Percentiles rank a stretch among this genome's conserved stretches.
These are phyloP conservation scores for Solanum rostratum DNA, from an alignment of 257 asterid genomes.

Conservation along the genomic window DNA sequence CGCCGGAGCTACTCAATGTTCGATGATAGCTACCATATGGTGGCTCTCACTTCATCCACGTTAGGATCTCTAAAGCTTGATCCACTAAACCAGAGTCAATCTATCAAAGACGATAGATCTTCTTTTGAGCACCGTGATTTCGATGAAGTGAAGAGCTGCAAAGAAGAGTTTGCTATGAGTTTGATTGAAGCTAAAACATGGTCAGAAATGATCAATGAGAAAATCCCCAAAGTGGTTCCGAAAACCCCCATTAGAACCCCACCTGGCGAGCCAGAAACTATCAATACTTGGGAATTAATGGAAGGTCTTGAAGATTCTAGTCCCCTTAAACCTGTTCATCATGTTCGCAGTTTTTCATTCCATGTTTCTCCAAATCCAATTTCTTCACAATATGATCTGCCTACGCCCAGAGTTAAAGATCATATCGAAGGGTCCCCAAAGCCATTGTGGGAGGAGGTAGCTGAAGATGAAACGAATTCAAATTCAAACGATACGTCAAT, in stretches of 20 bases:
- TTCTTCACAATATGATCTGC: constrained; percentile 26
- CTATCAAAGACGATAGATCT: constrained; percentile 10
- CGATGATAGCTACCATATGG: constrained; percentile 46
- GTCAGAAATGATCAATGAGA: constrained; percentile 53
- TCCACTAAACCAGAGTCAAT: constrained; percentile 17
- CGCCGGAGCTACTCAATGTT: constrained; percentile 73
- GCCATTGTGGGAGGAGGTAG: constrained; percentile 32
- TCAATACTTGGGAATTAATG: constrained; percentile 68
- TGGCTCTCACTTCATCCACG: constrained; percentile 81
- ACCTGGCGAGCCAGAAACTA: constrained; percentile 65
- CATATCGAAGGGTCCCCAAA: constrained; percentile 9
- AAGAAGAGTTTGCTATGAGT: constrained; percentile 60
- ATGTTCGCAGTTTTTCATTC: constrained; percentile 70
- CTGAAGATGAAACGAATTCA: constrained; percentile 37
- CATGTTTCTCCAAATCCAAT: constrained; percentile 13
- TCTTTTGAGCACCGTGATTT: not conserved
- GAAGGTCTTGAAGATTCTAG: constrained; percentile 56
- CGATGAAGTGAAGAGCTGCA: constrained; percentile 7
- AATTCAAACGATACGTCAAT: constrained; percentile 44
- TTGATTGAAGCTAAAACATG: constrained; percentile 75
- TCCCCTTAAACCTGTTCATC: constrained; percentile 27
- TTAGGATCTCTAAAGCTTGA: constrained; percentile 72
- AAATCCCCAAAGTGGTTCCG: constrained; percentile 45
- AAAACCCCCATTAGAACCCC: constrained; percentile 47
- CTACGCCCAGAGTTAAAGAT: constrained; percentile 36